Base-by-base conservation (phyloP, 257 asterid genomes). In the Solanum ossicruentum region DNA sequence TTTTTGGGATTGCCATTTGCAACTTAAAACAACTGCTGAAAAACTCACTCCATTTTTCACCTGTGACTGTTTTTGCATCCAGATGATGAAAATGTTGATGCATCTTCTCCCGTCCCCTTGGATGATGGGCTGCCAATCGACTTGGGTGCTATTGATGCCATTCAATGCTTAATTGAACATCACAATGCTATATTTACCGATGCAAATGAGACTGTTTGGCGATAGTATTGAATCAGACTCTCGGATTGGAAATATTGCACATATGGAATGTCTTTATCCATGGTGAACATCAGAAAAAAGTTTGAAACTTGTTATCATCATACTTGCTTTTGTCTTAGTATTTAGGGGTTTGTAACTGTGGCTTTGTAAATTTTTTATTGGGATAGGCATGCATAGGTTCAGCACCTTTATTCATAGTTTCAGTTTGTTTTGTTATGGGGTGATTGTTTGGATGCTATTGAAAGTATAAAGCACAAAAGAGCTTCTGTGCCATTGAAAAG, bases 151-250 rank as follows among this genome's bases (percentile, higher is more conserved):
- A 94, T 96, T 82, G 99, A 96, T 88, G 98, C 93, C 51, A 85
- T 94, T 75, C 98, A 94, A 88, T 94, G 98, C 89, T 90, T 96
- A 89, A 92, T 94, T 45, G 97, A 89, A 86, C 98, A 94, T 81
- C 99, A 96, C 85, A 93, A 93, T 80, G 91, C 95, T 3, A 88
- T 93, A 69, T 96, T 94, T 92, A 92, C 97, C 0, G 98, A 96
- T 85, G 98, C 98, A 80, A 91, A 93, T 20, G 98, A 91, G 86
- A 93, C 98, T 82, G 91, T 93, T 79, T 94, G 99, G 99, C 85
- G 91, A 85, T 93, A 87, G 84, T 57, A 17, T 45, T 56, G 57
- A 75, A 28, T 17, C 51, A 56, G 77, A 60, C 32, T 71, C 85
- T 80, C 81, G 65, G 41, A 41, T 57, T 26, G 84, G 70, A 77